These are phyloP conservation scores for Brassica cretica DNA, from an alignment of 345 rosid species.

Conservation along the genomic window DNA sequence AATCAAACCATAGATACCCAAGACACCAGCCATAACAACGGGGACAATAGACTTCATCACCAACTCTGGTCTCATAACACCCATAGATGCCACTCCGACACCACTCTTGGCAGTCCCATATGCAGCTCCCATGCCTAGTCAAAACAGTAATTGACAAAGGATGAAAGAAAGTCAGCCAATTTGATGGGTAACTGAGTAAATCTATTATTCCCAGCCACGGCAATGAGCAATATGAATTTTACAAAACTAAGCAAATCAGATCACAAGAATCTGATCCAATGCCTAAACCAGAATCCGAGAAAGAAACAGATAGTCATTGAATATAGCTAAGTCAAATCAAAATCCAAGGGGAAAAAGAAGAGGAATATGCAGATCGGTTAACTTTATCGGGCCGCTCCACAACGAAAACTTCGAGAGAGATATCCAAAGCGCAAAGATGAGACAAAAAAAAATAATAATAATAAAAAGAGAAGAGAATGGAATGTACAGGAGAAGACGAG, in stretches of 20 bases:
- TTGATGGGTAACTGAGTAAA: not conserved
- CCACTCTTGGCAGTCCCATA: conserved; percentile 97
- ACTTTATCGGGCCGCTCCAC: not conserved
- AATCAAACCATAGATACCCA: conserved; percentile 95
- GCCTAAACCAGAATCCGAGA: not conserved
- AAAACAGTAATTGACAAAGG: not conserved
- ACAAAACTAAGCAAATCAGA: conserved; percentile 1
- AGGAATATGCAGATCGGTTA: conserved; percentile 26
- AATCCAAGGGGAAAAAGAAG: not conserved
- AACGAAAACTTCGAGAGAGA: not conserved
- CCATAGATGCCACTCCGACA: conserved; percentile 93
- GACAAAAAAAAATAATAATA: not conserved
- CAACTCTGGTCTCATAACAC: conserved; percentile 95
- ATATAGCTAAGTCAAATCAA: not conserved
- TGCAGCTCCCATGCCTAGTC: conserved; percentile 93
- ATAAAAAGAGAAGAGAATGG: not conserved
- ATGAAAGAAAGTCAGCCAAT: not conserved
- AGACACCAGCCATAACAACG: conserved; percentile 97
- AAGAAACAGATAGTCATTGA: not conserved
- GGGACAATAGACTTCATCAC: conserved; percentile 97
- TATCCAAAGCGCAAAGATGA: not conserved
- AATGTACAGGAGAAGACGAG: conserved; percentile 44
- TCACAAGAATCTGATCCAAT: conserved; percentile 1
- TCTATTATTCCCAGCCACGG: not conserved
- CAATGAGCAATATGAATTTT: not conserved